Base-by-base conservation (phyloP, 2,329 filamentous ascomycete genomes). In the Aspergillus flavus region DNA sequence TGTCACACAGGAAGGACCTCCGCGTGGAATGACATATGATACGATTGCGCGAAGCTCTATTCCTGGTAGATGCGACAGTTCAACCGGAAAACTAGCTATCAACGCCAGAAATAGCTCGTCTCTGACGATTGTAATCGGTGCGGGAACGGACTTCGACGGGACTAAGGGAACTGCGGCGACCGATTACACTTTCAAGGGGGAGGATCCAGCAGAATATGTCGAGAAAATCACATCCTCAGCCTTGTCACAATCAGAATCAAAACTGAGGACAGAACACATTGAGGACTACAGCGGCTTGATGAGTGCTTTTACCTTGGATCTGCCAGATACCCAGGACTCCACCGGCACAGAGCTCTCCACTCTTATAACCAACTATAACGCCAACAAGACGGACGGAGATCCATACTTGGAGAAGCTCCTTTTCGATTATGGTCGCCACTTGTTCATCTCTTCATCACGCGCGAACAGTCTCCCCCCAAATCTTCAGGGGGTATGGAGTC, bases 361-460 rank as follows among this genome's bases (percentile, higher is more conserved):
- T 21, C 50, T 53, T 21, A 53, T 53, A 11, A 53, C 50, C 7
- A 53, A 53, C 28, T 53, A 53, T 10, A 53, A 32, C 7, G 50
- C 50, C 2, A 34, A 53, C 58, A 69, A 68, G n/a, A 69, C 74
- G 4, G 58, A 69, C 5, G 67, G 82, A 0, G 80, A 87, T 57
- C 84, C 85, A 0, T 86, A 80, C 55, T 69, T 87, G 0, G 84
- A 86, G 61, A 78, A 74, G 2, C 72, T 86, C 0, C 74, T 86
- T 1, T 86, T 87, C 61, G 81, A 85, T 65, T 85, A 82, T 56
- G 81, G 80, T 1, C 79, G 83, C 4, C 81, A 87, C 57, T 76
- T 87, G 0, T 80, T 87, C 59, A 84, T 88, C 36, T 81, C 81
- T 0, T 85, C 84, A 0, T 86, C 83, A 0, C 79, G 86, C 1